Evolutionary conservation across 163 green algal species (phyloP).

Genomic region (Prototheca wickerhamii): DNA sequence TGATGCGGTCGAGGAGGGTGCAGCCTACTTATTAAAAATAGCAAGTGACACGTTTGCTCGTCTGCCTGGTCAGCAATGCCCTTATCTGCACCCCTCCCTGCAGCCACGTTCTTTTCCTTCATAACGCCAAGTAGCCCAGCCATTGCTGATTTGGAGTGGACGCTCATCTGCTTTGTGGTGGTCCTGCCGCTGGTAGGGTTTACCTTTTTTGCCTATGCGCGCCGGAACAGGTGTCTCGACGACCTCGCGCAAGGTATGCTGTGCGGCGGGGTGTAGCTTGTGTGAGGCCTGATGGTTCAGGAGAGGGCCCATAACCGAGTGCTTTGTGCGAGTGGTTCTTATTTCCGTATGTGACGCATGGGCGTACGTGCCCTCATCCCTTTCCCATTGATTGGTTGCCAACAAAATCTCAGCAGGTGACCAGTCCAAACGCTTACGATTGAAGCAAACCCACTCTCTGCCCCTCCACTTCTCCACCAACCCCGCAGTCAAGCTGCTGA

Average conservation of each 20-base stretch:
- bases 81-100: not conserved
- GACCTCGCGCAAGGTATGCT: constrained; percentile 14
- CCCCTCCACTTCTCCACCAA: too few relatives aligned
- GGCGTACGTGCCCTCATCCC: not conserved
- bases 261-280: not conserved
- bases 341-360: too few relatives aligned
- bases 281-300: not conserved
- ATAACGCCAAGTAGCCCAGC: constrained; percentile 4
- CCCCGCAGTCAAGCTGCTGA: constrained; percentile 16
- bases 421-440: too few relatives aligned
- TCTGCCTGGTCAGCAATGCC: not conserved
- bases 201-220: constrained; percentile 15
- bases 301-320: too few relatives aligned
- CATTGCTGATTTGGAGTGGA: constrained; percentile 14
- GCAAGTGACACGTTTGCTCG: not conserved
- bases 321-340: too few relatives aligned
- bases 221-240: constrained; percentile 19
- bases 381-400: too few relatives aligned
- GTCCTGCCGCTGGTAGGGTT: constrained; percentile 26
- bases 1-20: not conserved
- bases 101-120: constrained; percentile 19
- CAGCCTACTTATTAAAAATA: too few relatives aligned
- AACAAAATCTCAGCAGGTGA: too few relatives aligned
- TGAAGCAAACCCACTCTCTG: too few relatives aligned
- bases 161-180: constrained; percentile 16